These are phyloP conservation scores for Cairneyella variabilis DNA, from an alignment of 495 filamentous ascomycete genomes.

Conservation along the genomic window DNA sequence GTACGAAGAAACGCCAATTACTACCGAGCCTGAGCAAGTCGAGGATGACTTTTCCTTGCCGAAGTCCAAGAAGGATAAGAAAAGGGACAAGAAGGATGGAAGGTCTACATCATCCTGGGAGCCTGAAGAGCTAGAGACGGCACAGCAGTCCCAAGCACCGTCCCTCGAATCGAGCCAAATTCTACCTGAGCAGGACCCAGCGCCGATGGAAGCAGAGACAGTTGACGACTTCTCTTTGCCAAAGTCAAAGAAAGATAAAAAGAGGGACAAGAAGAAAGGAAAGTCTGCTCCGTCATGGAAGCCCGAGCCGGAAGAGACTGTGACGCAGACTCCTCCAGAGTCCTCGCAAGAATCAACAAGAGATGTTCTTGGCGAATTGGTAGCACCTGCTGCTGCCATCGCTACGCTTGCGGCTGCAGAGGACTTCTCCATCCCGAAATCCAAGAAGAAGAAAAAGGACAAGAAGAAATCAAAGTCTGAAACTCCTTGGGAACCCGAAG, in stretches of 20 bases:
- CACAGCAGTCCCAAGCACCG: neutral
- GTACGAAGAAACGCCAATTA: neutral
- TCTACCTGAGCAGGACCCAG: constrained; percentile 7
- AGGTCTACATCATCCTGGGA: neutral
- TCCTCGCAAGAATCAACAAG: too few species aligned
- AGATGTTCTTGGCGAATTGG: neutral
- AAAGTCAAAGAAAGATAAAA: constrained; percentile 29
- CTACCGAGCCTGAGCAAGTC: neutral
- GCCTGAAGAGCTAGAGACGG: neutral
- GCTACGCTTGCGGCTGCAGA: neutral
- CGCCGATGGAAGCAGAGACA: constrained; percentile 16
- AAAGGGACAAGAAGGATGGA: constrained; percentile 4
- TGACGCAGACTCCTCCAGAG: too few species aligned
- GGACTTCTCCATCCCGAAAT: constrained; percentile 3
- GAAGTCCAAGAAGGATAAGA: constrained; percentile 12
- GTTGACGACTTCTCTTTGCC: constrained; percentile 5
- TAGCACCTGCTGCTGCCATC: neutral
- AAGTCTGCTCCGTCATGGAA: constrained; percentile 25
- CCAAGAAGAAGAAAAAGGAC: constrained; percentile 37
- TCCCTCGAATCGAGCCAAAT: constrained; percentile 1
- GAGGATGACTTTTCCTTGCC: constrained; percentile 5
- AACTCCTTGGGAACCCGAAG: constrained; percentile 14
- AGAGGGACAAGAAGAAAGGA: constrained; percentile 38
- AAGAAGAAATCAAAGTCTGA: constrained; percentile 29
- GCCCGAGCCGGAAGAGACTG: constrained; percentile 14